phyloP scores from a whole-genome alignment of 176 grass and related monocot genomes.

The Saccharum officinarum region DNA sequence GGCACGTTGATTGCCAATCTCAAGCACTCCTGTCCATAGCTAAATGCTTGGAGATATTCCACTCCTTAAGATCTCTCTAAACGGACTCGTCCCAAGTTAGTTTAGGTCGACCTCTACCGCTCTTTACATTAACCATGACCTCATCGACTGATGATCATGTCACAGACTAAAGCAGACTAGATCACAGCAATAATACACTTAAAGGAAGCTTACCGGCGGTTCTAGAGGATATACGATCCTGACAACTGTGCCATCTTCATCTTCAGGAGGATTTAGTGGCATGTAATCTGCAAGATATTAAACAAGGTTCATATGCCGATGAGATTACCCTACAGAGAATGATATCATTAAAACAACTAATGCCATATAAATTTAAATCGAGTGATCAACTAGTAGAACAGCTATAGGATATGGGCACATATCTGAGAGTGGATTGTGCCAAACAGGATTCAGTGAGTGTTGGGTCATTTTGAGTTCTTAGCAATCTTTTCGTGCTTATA shows the following conservation, averaged over 20 bases:
- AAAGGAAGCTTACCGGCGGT: slow-evolving; percentile 61
- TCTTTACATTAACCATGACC: no score
- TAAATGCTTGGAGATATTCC: no score
- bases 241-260: slow-evolving; percentile 80
- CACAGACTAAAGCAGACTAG: not conserved
- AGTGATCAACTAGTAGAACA: slow-evolving; percentile 1
- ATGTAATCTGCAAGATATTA: slow-evolving; percentile 70
- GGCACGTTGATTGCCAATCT: no score
- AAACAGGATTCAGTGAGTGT: not conserved
- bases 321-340: not conserved
- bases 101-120: no score
- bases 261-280: slow-evolving; percentile 73
- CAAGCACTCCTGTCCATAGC: no score
- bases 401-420: not conserved
- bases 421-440: not conserved
- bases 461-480: not conserved
- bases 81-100: no score
- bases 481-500: not conserved
- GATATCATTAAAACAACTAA: not conserved
- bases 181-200: not conserved
- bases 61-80: no score
- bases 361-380: not conserved
- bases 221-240: slow-evolving; percentile 85
- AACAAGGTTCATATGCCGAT: not conserved
- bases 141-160: not conserved